Evolutionary conservation across 495 filamentous ascomycete genomes (phyloP).

Genomic region (Saxispiralis lemnorum): DNA sequence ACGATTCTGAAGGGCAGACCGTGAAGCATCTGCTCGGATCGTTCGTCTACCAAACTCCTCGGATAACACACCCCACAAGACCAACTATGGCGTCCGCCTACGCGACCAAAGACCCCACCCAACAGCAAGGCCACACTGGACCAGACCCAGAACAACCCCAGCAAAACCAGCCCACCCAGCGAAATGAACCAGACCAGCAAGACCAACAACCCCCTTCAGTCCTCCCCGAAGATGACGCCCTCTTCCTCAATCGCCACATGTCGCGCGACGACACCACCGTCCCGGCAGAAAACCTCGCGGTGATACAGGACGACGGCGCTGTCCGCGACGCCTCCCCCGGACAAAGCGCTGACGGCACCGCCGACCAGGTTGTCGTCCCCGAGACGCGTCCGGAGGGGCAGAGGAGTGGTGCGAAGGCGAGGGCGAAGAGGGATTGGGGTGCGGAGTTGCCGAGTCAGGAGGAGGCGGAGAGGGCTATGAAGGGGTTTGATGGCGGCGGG

Average conservation of each 20-base stretch:
- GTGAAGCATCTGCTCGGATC: too few relatives aligned
- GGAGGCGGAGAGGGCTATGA: slow-evolving; percentile 15
- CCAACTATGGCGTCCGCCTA: too few relatives aligned
- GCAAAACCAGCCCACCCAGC: too few relatives aligned
- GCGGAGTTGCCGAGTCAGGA: slow-evolving; percentile 16
- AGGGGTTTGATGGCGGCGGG: slow-evolving; percentile 5
- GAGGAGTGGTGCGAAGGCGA: slow-evolving; percentile 9
- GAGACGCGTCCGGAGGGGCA: slow-evolving; percentile 4
- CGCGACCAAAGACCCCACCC: too few relatives aligned
- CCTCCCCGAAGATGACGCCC: slow-evolving; percentile 24
- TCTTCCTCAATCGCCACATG: slow-evolving; percentile 23
- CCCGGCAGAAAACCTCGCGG: slow-evolving; percentile 5
- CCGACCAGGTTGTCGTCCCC: slow-evolving; percentile 1
- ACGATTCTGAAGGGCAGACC: too few relatives aligned
- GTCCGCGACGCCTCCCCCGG: slow-evolving; percentile 7
- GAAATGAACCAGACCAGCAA: too few relatives aligned
- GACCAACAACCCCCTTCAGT: slow-evolving; percentile 12
- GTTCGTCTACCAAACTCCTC: too few relatives aligned
- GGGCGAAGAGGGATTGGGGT: slow-evolving; percentile 8
- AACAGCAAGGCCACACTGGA: too few relatives aligned
- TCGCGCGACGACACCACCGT: slow-evolving; percentile 16
- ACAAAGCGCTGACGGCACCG: neutral
- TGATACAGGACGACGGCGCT: slow-evolving; percentile 17
- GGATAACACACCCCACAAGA: too few relatives aligned
- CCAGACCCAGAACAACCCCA: too few relatives aligned